These are phyloP conservation scores for Metschnikowia colocasiae DNA, from an alignment of 805 yeast genomes.

Conservation along the genomic window DNA sequence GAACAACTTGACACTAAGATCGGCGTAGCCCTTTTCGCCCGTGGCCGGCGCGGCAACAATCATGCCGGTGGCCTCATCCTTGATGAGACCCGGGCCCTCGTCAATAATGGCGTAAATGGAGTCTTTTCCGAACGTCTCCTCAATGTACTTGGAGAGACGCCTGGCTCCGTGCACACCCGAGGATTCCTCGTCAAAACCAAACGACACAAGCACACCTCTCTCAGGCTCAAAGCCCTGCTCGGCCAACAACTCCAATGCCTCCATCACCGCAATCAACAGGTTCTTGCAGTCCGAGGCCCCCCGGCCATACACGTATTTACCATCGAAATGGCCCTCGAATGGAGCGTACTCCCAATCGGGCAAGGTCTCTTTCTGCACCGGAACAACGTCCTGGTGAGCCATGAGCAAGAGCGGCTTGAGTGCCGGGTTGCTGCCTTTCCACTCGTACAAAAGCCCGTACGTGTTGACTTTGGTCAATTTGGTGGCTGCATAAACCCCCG, in stretches of 20 bases:
- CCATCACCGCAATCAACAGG: slow-evolving; percentile 60
- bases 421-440: slow-evolving; percentile 15
- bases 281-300: slow-evolving; percentile 78
- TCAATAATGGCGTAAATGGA: slow-evolving; percentile 18
- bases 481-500: slow-evolving; percentile 8
- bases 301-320: slow-evolving; percentile 61
- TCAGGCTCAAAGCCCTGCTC: slow-evolving; percentile 11
- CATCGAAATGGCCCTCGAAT: slow-evolving; percentile 15
- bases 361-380: slow-evolving; percentile 17
- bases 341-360: slow-evolving; percentile 17
- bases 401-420: slow-evolving; percentile 19
- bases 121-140: slow-evolving; percentile 14
- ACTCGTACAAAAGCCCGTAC: slow-evolving; percentile 15
- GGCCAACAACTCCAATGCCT: slow-evolving; percentile 25
- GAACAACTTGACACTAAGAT: slow-evolving; percentile 31
- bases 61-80: slow-evolving; percentile 11
- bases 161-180: slow-evolving; percentile 15
- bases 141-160: slow-evolving; percentile 10
- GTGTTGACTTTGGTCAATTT: slow-evolving; percentile 15
- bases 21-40: slow-evolving; percentile 18
- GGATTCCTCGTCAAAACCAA: slow-evolving; percentile 21
- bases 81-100: slow-evolving; percentile 18
- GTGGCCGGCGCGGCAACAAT: slow-evolving; percentile 16
- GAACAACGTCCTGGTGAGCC: slow-evolving; percentile 19
- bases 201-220: slow-evolving; percentile 15